Evolutionary conservation across 805 yeast genomes (phyloP).

Genomic region (Clavispora santaluciae): DNA sequence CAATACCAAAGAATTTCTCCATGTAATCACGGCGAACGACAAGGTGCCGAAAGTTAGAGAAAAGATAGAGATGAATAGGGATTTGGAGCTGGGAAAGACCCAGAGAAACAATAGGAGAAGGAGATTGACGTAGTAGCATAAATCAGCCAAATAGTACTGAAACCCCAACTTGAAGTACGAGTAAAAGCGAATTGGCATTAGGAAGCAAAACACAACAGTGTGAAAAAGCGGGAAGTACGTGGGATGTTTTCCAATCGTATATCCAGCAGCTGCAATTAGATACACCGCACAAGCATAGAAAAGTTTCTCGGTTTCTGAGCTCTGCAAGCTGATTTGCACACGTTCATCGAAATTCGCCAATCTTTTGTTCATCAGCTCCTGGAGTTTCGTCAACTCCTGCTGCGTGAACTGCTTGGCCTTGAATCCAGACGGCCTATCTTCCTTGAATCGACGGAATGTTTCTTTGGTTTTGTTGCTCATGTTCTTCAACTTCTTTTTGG

Average conservation of each 20-base stretch:
- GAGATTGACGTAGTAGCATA: conserved; percentile 85
- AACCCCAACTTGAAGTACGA: conserved; percentile 73
- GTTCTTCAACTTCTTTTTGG: conserved; percentile 30
- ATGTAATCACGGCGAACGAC: conserved; percentile 89
- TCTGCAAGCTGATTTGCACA: conserved; percentile 29
- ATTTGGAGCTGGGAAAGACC: conserved; percentile 71
- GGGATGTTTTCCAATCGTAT: conserved; percentile 74
- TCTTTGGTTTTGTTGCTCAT: conserved; percentile 34
- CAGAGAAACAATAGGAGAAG: conserved; percentile 69
- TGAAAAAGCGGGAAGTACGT: conserved; percentile 72
- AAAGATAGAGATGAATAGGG: conserved; percentile 76
- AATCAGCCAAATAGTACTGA: conserved; percentile 87
- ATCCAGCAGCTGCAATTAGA: conserved; percentile 66
- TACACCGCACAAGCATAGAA: conserved; percentile 74
- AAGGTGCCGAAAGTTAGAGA: conserved; percentile 86
- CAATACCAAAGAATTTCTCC: conserved; percentile 90
- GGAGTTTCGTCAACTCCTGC: conserved; percentile 27
- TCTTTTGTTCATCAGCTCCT: conserved; percentile 27
- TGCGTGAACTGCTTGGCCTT: conserved; percentile 5
- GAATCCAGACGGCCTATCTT: conserved; percentile 9
- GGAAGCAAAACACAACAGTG: conserved; percentile 50
- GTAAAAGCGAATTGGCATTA: conserved; percentile 83
- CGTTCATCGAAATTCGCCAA: conserved; percentile 33
- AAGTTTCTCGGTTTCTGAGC: conserved; percentile 56
- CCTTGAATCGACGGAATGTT: conserved; percentile 23